Evolutionary conservation across 2,329 filamentous ascomycete species (phyloP), one percentile per base, ranked within the genome.

Genomic region (Aspergillus tubingensis): DNA sequence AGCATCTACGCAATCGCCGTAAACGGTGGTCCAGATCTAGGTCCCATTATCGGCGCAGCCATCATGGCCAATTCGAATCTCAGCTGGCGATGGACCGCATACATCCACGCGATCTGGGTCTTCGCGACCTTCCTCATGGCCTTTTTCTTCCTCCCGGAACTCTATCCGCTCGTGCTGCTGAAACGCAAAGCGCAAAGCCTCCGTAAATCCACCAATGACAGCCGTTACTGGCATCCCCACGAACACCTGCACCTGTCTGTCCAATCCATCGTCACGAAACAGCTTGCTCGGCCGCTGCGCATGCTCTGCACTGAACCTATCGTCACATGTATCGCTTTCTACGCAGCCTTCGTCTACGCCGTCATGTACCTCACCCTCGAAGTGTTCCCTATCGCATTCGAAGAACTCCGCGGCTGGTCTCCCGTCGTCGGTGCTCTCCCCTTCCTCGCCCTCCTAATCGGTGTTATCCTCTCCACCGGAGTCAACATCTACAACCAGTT

Each of bases 301-400:
- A 82, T 84, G 79, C 70, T 83, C 3, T 61, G 75, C 15, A 81
- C 77, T 1, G 80, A 83, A 61, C 80, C 81, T 0, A 82, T 83
- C 67, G 76, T 83, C 10, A 73, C 77, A 1, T 76, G 73, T 39
- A 78, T 82, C 30, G 76, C 79, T 2, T 65, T 80, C 13, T 81
- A 81, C 57, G 77, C 77, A 5, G 76, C 79, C 0, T 81, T 82
- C 61, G 75, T 81, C 23, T 83, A 82, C 59, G 75, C 74, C 3
- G 67, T 83, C 3, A 71, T 83, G 17, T 83, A 82, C 65, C 72
- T 82, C 49, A 77, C 76, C 0, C 73, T 83, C 0, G 77, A 81
- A 54, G 74, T 80, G 1, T 82, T 81, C 52, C 81, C 80, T 0
- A 80, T 83, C 54, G 79, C 80, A 11, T 83, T 80, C 57, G 56